Evolutionary conservation across 495 filamentous ascomycete genomes (phyloP), one percentile per base, ranked within the genome.

Genomic region (Barbatosphaeria neglecta): DNA sequence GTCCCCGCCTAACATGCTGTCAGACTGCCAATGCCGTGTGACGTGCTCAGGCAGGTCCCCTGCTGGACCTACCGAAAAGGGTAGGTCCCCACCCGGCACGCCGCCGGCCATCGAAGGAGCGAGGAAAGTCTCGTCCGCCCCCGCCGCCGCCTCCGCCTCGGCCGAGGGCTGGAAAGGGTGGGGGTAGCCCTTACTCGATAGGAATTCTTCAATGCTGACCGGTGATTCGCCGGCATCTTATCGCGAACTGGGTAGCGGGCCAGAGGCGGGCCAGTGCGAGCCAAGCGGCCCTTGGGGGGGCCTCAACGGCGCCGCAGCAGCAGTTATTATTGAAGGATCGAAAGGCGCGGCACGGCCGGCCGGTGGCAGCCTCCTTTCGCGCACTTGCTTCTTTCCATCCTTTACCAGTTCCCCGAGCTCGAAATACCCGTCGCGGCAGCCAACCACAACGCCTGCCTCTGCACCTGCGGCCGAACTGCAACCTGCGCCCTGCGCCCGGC

Each of bases 151-250:
- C 19, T 25, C 22, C 41, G 15, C 7, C 3, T 15, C 41, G 23
- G 2, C 10, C 7, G 10, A 22, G 7, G 23, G 16, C n/a, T n/a
- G 18, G 22, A n/a, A 15, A 25, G 27, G 22, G 43, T 44, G 43
- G 23, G 43, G 43, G 43, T 31, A 19, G 11, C 19, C 24, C 18
- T 44, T 44, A 44, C 43, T 44, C 23, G 43, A 44, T 44, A 31
- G 43, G 44, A 38, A 39, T 40, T 33, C n/a, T 39, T 18, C 22
- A 46, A 33, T 20, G 33, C 4, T 4, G 35, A 11, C 31, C 33
- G 16, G 22, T 46, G 44, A 46, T 46, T 46, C 44, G 44, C 25
- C 44, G 19, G 22, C 13, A 41, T 35, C 33, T 46, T 46, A 46
- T 46, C 44, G 37, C 13, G 5, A 7, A 25, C 15, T 16, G 27